phyloP scores from a whole-genome alignment of 768 basidiomycete species.

The Suillus plorans region DNA sequence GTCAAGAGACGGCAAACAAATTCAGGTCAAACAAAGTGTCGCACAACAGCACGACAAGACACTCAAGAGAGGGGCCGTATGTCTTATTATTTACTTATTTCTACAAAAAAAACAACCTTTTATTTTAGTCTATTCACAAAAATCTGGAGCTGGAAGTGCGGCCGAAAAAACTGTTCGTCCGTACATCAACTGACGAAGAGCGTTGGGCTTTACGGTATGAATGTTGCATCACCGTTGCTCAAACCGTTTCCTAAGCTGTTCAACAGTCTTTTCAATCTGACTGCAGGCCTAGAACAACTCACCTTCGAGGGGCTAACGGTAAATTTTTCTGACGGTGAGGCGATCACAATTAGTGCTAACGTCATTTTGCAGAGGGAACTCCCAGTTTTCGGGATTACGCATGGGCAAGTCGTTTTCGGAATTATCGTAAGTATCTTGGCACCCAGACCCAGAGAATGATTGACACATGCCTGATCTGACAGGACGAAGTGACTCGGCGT shows the following conservation, averaged over 20 bases:
- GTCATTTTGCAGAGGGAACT: conserved; percentile 63
- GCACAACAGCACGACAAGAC: conserved; percentile 55
- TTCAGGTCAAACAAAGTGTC: conserved; percentile 49
- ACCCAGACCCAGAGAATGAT: background rate
- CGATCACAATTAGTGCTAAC: background rate
- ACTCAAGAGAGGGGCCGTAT: conserved; percentile 56
- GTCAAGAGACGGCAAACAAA: conserved; percentile 58
- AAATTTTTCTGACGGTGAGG: conserved; percentile 11
- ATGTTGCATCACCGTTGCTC: background rate
- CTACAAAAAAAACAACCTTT: background rate
- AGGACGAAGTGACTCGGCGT: conserved; percentile 52
- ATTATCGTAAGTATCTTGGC: conserved; percentile 55
- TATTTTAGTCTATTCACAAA: conserved; percentile 66
- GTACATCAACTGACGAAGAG: conserved; percentile 59
- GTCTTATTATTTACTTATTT: conserved; percentile 11
- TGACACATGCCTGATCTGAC: conserved; percentile 9
- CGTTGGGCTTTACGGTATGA: conserved; percentile 74
- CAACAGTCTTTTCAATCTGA: conserved; percentile 69
- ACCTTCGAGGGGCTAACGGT: conserved; percentile 50
- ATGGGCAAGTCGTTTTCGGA: conserved; percentile 65
- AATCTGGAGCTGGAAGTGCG: conserved; percentile 72
- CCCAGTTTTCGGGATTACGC: conserved; percentile 76
- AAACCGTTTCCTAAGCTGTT: conserved; percentile 1
- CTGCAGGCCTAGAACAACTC: conserved; percentile 61
- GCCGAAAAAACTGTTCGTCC: conserved; percentile 54